Evolutionary conservation across 1,284 basidiomycete genomes (phyloP).

Genomic region (Pascua guehoae): DNA sequence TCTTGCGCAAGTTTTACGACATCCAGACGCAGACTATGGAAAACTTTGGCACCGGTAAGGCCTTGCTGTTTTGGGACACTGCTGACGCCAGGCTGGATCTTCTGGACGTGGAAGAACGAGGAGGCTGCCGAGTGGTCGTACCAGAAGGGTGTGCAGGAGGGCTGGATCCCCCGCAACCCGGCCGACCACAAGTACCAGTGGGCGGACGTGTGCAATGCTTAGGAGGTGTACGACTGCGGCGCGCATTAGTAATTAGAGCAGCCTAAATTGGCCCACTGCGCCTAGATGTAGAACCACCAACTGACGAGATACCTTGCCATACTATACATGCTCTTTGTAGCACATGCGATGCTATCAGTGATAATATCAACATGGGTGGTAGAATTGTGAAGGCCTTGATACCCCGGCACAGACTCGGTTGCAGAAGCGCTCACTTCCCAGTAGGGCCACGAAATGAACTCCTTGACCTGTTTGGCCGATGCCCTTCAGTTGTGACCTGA

Average conservation of each 20-base stretch:
- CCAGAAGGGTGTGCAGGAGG: constrained; percentile 62
- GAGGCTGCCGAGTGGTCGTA: constrained; percentile 59
- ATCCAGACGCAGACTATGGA: constrained; percentile 59
- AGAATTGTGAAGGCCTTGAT: too few species aligned
- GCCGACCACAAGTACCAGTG: constrained; percentile 52
- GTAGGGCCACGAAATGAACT: too few species aligned
- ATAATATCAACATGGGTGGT: too few species aligned
- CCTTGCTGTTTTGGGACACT: constrained; percentile 50
- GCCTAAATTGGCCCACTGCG: not conserved
- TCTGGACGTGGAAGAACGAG: constrained; percentile 55
- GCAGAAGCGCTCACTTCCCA: too few species aligned
- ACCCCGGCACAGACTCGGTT: too few species aligned
- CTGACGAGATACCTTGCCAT: not conserved
- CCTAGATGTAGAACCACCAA: not conserved
- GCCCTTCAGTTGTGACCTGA: too few species aligned
- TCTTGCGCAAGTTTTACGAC: constrained; percentile 78
- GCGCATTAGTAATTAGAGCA: not conserved
- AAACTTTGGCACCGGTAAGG: constrained; percentile 48
- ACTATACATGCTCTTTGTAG: not conserved
- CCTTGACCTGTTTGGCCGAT: too few species aligned
- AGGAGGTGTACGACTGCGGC: too few species aligned
- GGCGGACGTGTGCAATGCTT: too few species aligned
- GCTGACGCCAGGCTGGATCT: constrained; percentile 56
- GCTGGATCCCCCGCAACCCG: constrained; percentile 75
- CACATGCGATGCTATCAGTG: too few species aligned